Conservation (phyloP, 208 protist species). For the Novymonas esmeraldas region DNA sequence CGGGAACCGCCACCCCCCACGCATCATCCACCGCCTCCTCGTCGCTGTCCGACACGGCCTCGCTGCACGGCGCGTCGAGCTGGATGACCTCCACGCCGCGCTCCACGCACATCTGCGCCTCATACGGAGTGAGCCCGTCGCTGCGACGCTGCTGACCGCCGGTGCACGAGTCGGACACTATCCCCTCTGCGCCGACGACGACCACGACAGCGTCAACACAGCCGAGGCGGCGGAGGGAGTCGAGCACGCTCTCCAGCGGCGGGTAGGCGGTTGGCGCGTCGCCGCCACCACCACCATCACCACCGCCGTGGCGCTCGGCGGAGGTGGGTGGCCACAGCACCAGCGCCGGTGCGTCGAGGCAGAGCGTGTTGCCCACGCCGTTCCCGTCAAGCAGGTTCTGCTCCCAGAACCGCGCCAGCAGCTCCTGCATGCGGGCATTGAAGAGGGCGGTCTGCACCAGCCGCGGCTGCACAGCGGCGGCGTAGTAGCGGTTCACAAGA, state of each 20-base stretch:
- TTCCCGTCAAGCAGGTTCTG: conserved; percentile 18
- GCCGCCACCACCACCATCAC: neutral
- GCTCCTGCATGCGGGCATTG: conserved; percentile 32
- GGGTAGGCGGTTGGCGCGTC: conserved; percentile 12
- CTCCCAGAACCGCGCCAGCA: conserved; percentile 42
- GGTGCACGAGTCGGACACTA: neutral
- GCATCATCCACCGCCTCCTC: conserved; percentile 1
- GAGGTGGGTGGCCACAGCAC: conserved; percentile 29
- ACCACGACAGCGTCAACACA: conserved; percentile 25
- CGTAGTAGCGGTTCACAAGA: conserved; percentile 58
- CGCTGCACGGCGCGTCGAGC: neutral
- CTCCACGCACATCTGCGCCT: conserved; percentile 40
- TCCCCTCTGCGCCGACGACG: neutral
- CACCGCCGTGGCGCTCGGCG: neutral
- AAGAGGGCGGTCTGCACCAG: conserved; percentile 51
- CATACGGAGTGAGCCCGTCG: conserved; percentile 32
- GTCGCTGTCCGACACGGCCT: neutral
- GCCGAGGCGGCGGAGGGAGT: conserved; percentile 16
- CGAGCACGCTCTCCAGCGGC: conserved; percentile 36
- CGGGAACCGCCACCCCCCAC: conserved; percentile 7
- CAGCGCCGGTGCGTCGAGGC: conserved; percentile 14
- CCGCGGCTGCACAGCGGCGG: conserved; percentile 32
- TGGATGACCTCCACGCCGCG: conserved; percentile 43
- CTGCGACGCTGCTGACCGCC: neutral
- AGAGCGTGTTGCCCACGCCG: neutral